These are phyloP conservation scores for Tylopilus vinaceipallidus DNA, from an alignment of 768 basidiomycete genomes.

Conservation along the genomic window DNA sequence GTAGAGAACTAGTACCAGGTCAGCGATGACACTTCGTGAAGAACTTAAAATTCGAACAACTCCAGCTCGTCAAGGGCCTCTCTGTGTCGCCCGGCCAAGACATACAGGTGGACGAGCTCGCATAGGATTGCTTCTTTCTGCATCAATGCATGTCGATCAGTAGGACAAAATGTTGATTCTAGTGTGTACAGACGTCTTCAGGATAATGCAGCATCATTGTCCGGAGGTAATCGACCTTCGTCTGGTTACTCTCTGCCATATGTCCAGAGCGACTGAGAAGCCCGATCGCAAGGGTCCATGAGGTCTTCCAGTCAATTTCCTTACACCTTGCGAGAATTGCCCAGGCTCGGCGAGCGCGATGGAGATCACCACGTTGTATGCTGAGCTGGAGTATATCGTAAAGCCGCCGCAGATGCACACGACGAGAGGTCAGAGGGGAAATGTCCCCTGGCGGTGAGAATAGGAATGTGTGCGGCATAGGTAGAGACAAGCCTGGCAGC, in stretches of 20 bases:
- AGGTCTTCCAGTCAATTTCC: slow-evolving; percentile 69
- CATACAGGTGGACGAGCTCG: slow-evolving; percentile 70
- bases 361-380: slow-evolving; percentile 63
- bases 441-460: slow-evolving; percentile 59
- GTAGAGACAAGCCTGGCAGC: no score
- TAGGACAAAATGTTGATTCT: not conserved
- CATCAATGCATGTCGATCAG: slow-evolving; percentile 10
- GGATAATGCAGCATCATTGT: slow-evolving; percentile 69
- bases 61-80: slow-evolving; percentile 85
- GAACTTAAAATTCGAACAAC: slow-evolving; percentile 49
- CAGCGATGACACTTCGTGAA: not conserved
- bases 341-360: slow-evolving; percentile 69
- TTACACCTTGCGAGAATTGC: slow-evolving; percentile 71
- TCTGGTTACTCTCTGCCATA: slow-evolving; percentile 28
- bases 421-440: slow-evolving; percentile 52
- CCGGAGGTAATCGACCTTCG: slow-evolving; percentile 58
- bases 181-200: slow-evolving; percentile 51
- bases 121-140: slow-evolving; percentile 75
- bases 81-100: slow-evolving; percentile 52
- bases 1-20: slow-evolving; percentile 60
- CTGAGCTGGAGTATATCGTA: slow-evolving; percentile 72
- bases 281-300: slow-evolving; percentile 69
- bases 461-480: slow-evolving; percentile 49
- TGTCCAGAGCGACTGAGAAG: slow-evolving; percentile 43
- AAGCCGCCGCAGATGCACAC: slow-evolving; percentile 70